Conservation (phyloP, 768 basidiomycete species). For the Psilocybe sp. region DNA sequence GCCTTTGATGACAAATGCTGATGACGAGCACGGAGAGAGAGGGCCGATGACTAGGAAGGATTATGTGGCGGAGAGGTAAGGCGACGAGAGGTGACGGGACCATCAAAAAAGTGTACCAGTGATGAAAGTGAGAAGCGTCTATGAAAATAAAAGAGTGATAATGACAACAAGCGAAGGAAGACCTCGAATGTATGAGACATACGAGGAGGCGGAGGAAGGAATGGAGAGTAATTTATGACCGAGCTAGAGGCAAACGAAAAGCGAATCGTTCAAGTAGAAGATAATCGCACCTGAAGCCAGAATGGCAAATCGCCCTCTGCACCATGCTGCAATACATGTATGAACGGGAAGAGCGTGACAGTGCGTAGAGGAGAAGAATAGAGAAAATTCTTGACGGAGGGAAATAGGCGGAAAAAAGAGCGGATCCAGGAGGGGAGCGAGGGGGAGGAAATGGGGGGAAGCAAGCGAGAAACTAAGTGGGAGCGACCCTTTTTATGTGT, state of each 20-base stretch:
- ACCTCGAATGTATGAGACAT: not conserved
- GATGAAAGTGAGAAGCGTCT: not conserved
- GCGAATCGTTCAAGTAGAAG: not conserved
- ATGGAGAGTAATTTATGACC: not conserved
- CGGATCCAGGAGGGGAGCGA: not conserved
- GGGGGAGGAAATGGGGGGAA: slow-evolving; percentile 6
- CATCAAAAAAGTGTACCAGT: too few species aligned
- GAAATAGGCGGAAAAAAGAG: slow-evolving; percentile 2
- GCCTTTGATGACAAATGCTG: slow-evolving; percentile 4
- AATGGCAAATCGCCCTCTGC: too few species aligned
- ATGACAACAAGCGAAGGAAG: not conserved
- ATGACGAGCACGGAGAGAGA: slow-evolving; percentile 3
- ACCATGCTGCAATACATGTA: too few species aligned
- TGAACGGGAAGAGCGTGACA: not conserved
- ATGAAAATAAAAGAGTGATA: not conserved
- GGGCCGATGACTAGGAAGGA: not conserved
- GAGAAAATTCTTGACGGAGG: not conserved
- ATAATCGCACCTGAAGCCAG: too few species aligned
- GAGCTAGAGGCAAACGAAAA: slow-evolving; percentile 7
- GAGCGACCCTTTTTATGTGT: slow-evolving; percentile 23
- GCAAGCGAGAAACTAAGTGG: slow-evolving; percentile 3
- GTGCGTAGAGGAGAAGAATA: not conserved
- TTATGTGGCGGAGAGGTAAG: not conserved
- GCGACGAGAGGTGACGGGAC: not conserved
- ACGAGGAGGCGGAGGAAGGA: slow-evolving; percentile 2